Evolutionary conservation across 345 rosid species (phyloP), one percentile per base, ranked within the genome.

Genomic region (Aurinia saxatilis): DNA sequence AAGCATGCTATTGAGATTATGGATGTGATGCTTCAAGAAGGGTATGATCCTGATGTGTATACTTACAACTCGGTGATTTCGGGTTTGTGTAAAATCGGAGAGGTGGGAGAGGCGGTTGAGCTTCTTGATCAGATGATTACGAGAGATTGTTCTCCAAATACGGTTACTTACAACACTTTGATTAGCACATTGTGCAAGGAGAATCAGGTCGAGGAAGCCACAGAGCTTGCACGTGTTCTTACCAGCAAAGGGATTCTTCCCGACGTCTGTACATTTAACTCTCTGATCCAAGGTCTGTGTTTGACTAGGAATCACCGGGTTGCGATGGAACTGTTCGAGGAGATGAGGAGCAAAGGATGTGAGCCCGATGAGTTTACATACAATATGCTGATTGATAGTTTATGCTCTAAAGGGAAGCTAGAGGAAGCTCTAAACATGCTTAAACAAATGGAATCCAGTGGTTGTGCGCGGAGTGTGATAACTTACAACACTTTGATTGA

Each of bases 11-110:
- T 85, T 52, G 96, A 85, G 80, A 76, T 87, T 33, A 75, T 89
- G 93, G 93, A 87, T 67, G 64, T 79, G 82, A 92, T 92, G 95
- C 90, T 89, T 78, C 82, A 75, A 31, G 88, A 87, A 21, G 93
- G 98, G 34, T 80, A 82, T 49, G 93, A 92, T 77, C 98, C 87
- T 0, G 96, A 89, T 75, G 59, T 84, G 12, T 84, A 77, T 56
- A 89, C 96, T 0, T 89, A 89, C 33, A 89, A 92, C 73, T 77
- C 91, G 2, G 77, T 92, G 73, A 79, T 92, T 57, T 83, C 91
- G 7, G 98, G 93, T 23, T 75, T 92, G 78, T 92, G 96, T 75
- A 92, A 81, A 46, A 35, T 77, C 19, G 95, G 98, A 23, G 83
- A 87, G 50, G 79, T 87, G 65, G 82, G 83, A 41, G 89, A 85